Conservation (phyloP, 306 rosid species). For the Rubus parviflorus region DNA sequence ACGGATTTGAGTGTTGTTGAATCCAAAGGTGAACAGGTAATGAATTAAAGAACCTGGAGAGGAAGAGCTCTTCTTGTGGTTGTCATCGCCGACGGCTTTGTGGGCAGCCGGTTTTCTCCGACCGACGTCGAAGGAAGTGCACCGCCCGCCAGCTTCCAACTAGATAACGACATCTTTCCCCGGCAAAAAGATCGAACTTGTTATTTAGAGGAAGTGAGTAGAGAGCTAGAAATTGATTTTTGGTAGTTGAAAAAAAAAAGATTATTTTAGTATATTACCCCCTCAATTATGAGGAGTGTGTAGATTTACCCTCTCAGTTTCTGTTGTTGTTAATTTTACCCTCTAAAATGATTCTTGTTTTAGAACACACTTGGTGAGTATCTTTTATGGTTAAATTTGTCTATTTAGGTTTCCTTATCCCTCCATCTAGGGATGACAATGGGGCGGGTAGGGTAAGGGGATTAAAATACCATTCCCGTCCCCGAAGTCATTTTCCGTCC, state of each 20-base stretch:
- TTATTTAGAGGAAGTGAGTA: not conserved
- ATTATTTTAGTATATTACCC: not conserved
- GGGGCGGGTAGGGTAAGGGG: too few relatives aligned
- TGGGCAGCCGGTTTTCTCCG: conserved; percentile 4
- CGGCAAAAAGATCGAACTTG: not conserved
- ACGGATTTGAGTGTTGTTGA: not conserved
- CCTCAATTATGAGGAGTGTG: not conserved
- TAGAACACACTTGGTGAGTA: too few relatives aligned
- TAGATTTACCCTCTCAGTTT: not conserved
- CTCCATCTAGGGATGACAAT: too few relatives aligned
- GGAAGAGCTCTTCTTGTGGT: conserved; percentile 17
- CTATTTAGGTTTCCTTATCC: too few relatives aligned
- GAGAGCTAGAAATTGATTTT: too few relatives aligned
- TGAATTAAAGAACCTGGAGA: conserved; percentile 27
- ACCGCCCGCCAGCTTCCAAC: conserved; percentile 11
- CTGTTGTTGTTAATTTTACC: not conserved
- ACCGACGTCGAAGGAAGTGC: conserved; percentile 9
- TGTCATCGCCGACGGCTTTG: conserved; percentile 1
- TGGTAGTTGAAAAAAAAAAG: too few relatives aligned
- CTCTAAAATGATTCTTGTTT: too few relatives aligned
- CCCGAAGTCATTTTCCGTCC: too few relatives aligned
- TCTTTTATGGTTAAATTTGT: too few relatives aligned
- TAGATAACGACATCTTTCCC: conserved; percentile 25
- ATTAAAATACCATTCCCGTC: too few relatives aligned
- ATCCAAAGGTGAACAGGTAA: not conserved